Base-by-base conservation (phyloP, 2,329 filamentous ascomycete genomes). In the Ascochyta fabae region DNA sequence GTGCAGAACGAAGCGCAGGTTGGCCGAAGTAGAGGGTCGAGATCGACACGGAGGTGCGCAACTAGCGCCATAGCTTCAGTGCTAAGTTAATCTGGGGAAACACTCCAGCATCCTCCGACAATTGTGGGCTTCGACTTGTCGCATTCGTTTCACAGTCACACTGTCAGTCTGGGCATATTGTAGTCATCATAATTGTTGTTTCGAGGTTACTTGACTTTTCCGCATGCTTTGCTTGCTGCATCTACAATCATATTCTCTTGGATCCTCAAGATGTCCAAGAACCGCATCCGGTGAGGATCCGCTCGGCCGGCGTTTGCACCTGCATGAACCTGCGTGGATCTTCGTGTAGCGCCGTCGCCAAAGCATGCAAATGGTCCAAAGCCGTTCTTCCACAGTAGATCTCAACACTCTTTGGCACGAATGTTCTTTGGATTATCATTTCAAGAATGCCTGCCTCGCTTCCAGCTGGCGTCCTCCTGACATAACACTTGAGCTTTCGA, bases 11-110 rank as follows among this genome's bases (percentile, higher is more conserved):
- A 59, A 51, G 48, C 58, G 59, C 58, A 64, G 53, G 54, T 57
- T 54, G 51, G 64, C 64, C 58, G 58, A 64, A 56, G 57, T 15
- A 51, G 56, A 64, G 53, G 48, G 33, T 35, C 60, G 56, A 48
- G 64, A 68, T 68, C 65, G 54, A 53, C 38, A 36, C 27, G 29
- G 39, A 39, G 36, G 35, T 40, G 26, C 41, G 54, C 49, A 26
- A 27, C 54, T 35, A 41, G 36, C 56, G 61, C 33, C 59, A 59
- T 56, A 59, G 62, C 62, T 57, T 38, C 26, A 16, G 1, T 38
- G 31, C 48, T 53, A 50, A 45, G 41, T 10, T 27, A 12, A 48
- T 56, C 58, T 52, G 53, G 60, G 62, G 58, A 57, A 51, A 9
- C 36, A 26, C 22, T 22, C 35, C 42, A 41, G 42, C 49, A 40